Percentiles rank a stretch among this genome's conserved stretches.
Evolutionary conservation across 495 filamentous ascomycete species (phyloP).

Genomic region (Terfezia boudieri): DNA sequence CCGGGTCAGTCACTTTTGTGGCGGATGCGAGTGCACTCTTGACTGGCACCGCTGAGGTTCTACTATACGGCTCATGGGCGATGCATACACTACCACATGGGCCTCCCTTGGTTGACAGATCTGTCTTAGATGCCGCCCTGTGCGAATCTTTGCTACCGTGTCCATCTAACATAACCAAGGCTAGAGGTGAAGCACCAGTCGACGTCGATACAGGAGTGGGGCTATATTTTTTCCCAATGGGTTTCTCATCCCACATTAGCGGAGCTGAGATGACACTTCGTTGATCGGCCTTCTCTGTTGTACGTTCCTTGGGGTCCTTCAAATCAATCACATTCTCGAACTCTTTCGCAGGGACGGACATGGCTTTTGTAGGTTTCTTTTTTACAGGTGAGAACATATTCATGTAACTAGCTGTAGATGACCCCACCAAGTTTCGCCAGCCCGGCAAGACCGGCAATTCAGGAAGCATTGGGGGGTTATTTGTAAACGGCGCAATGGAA

Average conservation of each 20-base stretch:
- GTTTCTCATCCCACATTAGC: slow-evolving; percentile 11
- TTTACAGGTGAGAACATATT: neutral
- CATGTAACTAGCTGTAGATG: neutral
- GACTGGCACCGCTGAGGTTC: neutral
- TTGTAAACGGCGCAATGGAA: neutral
- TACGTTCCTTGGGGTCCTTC: slow-evolving; percentile 9
- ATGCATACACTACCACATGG: neutral
- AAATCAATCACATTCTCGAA: neutral
- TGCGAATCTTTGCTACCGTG: neutral
- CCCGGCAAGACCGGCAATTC: neutral
- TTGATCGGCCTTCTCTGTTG: slow-evolving; percentile 7
- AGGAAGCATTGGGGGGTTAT: neutral
- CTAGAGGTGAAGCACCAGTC: neutral
- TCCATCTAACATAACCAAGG: slow-evolving; percentile 1
- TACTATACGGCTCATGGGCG: neutral
- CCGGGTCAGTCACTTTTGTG: slow-evolving; percentile 4
- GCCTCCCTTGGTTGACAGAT: neutral
- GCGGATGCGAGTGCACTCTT: neutral
- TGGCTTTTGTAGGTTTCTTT: slow-evolving; percentile 3
- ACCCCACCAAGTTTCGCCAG: neutral
- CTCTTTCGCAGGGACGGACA: slow-evolving; percentile 9
- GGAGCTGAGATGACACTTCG: slow-evolving; percentile 14
- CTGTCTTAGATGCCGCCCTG: neutral
- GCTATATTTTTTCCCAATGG: neutral
- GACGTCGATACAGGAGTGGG: neutral